Conservation (phyloP, 1,284 basidiomycete genomes). For the Cryptococcus maquisensis region DNA sequence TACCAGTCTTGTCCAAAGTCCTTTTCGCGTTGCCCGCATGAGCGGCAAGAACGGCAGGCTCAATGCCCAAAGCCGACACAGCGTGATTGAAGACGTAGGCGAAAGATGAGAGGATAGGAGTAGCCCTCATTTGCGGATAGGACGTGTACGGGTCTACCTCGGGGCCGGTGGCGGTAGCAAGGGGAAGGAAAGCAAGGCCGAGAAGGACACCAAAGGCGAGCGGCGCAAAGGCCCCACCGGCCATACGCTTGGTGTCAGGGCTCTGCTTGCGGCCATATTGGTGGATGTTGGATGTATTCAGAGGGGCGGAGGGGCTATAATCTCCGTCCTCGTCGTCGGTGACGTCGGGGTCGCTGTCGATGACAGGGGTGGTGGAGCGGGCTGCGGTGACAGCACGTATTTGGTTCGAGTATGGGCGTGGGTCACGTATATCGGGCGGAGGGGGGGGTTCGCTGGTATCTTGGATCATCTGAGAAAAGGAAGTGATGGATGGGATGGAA, state of each 20-base stretch:
- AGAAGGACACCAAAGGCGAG: slow-evolving; percentile 1
- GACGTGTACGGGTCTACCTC: slow-evolving; percentile 14
- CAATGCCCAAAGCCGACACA: not conserved
- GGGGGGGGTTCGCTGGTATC: not conserved
- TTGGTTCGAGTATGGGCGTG: not conserved
- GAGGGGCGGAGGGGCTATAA: not conserved
- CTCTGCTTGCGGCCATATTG: not conserved
- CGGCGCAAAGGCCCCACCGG: not conserved
- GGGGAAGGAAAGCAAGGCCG: not conserved
- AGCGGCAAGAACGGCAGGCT: not conserved
- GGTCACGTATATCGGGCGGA: not conserved
- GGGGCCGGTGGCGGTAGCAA: not conserved
- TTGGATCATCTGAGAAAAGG: not conserved
- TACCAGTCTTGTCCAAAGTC: slow-evolving; percentile 12
- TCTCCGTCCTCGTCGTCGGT: not conserved
- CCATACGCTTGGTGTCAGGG: not conserved
- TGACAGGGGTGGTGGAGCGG: not conserved
- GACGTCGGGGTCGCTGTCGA: not conserved
- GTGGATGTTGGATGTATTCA: not conserved
- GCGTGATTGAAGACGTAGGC: slow-evolving; percentile 5
- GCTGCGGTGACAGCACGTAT: not conserved
- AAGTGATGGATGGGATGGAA: not conserved
- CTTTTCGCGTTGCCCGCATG: slow-evolving; percentile 1
- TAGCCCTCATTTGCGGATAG: not conserved
- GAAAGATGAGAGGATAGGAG: slow-evolving; percentile 14